These are phyloP conservation scores for Quillaja saponaria DNA, from an alignment of 306 rosid species.

Conservation along the genomic window DNA sequence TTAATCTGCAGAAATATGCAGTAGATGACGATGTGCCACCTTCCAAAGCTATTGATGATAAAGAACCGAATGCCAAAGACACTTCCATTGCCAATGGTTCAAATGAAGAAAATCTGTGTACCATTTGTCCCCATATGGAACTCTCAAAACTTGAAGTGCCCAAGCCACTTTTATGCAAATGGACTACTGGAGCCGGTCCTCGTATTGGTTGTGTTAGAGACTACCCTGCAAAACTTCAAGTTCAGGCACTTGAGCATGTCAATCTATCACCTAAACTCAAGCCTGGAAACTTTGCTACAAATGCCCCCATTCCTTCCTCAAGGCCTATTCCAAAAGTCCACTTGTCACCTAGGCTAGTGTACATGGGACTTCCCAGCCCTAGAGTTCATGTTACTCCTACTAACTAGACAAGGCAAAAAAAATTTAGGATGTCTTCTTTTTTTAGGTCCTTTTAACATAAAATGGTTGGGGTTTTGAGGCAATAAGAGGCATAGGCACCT, in stretches of 20 bases:
- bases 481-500: not conserved
- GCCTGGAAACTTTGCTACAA: constrained; percentile 27
- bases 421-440: not conserved
- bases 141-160: constrained; percentile 28
- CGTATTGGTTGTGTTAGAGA: constrained; percentile 67
- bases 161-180: constrained; percentile 45
- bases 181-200: constrained; percentile 64
- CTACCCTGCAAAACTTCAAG: constrained; percentile 66
- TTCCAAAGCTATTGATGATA: not conserved
- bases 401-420: constrained; percentile 1
- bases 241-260: constrained; percentile 70
- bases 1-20: constrained; percentile 54
- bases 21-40: constrained; percentile 74
- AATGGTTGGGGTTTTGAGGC: not conserved
- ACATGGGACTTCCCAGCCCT: constrained; percentile 62
- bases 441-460: not conserved
- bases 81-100: constrained; percentile 16
- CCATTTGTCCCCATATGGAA: constrained; percentile 15
- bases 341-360: constrained; percentile 63
- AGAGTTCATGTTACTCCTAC: constrained; percentile 23
- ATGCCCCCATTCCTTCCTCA: constrained; percentile 66
- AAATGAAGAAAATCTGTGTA: constrained; percentile 8
- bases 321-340: constrained; percentile 71
- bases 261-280: constrained; percentile 60
- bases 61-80: constrained; percentile 24